Base-by-base conservation (phyloP, 2,329 filamentous ascomycete genomes). In the Pseudocercospora eumusae region DNA sequence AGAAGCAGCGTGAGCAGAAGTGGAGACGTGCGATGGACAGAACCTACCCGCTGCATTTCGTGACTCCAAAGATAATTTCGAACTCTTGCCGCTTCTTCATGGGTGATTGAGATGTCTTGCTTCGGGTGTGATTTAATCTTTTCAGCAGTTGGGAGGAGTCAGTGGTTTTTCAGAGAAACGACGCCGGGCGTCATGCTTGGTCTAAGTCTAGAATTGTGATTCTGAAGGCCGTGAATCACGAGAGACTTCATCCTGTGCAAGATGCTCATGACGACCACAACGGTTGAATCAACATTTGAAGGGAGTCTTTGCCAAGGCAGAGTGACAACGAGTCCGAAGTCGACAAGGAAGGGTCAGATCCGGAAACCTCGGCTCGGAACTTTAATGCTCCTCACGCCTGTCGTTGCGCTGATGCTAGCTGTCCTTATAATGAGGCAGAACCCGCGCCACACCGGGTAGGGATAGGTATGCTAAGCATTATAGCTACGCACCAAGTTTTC, bases 61-160 rank as follows among this genome's bases (percentile, higher is more conserved):
- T 63, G 55, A 28, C 50, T 59, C 49, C 54, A 63, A 40, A 63
- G 28, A 23, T 63, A 63, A 27, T 56, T 52, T 27, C 61, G 56
- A 33, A 63, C 57, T 23, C 49, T 45, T 6, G 56, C 57, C 10
- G 57, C 42, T 45, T 59, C 49, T 45, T 63, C 61, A 25, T 44
- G 40, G 20, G 56, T 31, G 52, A 59, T 53, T 40, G 56, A 53
- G 56, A 63, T 63, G 42, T 47, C 44, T 47, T 25, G 15, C 36
- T 18, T 40, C 15, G 13, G 15, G 8, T 0, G 13, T 40, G 36
- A 18, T 18, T 7, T 6, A 40, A n/a, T n/a, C n/a, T 40, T 1
- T 18, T 18, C 36, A 18, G 36, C 36, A 40, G 13, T 8, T 15
- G 18, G 36, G n/a, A 13, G 36, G 18, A 40, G 6, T 40, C 15